phyloP scores from a whole-genome alignment of 2,329 filamentous ascomycete genomes.

The Aspergillus spinulosporus region DNA sequence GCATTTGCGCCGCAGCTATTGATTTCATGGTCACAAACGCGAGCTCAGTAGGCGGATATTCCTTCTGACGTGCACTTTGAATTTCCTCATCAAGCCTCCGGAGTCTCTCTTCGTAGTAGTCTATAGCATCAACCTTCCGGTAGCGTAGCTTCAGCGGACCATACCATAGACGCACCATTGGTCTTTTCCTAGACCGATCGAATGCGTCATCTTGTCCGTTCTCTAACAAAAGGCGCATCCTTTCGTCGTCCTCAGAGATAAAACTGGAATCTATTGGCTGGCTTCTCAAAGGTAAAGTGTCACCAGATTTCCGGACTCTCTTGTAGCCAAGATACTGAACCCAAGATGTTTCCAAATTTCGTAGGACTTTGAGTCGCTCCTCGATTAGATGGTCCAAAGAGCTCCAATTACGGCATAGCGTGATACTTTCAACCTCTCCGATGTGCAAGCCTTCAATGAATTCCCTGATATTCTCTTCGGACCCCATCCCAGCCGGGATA shows the following conservation, averaged over 20 bases:
- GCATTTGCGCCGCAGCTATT: slow-evolving; percentile 89
- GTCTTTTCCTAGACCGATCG: slow-evolving; percentile 54
- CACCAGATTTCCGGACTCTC: slow-evolving; percentile 47
- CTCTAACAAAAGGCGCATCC: slow-evolving; percentile 58
- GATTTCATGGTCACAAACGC: slow-evolving; percentile 98
- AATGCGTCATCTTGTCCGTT: slow-evolving; percentile 44
- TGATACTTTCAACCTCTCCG: slow-evolving; percentile 85
- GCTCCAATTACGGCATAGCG: slow-evolving; percentile 82
- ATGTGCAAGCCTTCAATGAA: slow-evolving; percentile 86
- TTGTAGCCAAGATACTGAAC: slow-evolving; percentile 69
- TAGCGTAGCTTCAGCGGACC: slow-evolving; percentile 72
- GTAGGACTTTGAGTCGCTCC: slow-evolving; percentile 64
- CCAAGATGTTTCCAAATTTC: slow-evolving; percentile 80
- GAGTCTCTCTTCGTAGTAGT: slow-evolving; percentile 89
- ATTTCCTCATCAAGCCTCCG: slow-evolving; percentile 77
- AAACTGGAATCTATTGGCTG: slow-evolving; percentile 42
- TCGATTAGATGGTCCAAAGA: slow-evolving; percentile 74
- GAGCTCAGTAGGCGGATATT: slow-evolving; percentile 75
- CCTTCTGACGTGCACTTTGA: slow-evolving; percentile 65
- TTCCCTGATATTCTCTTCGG: slow-evolving; percentile 78
- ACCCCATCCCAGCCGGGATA: slow-evolving; percentile 75
- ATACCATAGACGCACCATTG: slow-evolving; percentile 73
- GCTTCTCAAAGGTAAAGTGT: slow-evolving; percentile 51
- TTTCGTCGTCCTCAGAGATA: slow-evolving; percentile 55
- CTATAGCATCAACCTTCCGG: slow-evolving; percentile 81